Conservation (phyloP, 1,284 basidiomycete genomes). For the Takashimella koratensis region DNA sequence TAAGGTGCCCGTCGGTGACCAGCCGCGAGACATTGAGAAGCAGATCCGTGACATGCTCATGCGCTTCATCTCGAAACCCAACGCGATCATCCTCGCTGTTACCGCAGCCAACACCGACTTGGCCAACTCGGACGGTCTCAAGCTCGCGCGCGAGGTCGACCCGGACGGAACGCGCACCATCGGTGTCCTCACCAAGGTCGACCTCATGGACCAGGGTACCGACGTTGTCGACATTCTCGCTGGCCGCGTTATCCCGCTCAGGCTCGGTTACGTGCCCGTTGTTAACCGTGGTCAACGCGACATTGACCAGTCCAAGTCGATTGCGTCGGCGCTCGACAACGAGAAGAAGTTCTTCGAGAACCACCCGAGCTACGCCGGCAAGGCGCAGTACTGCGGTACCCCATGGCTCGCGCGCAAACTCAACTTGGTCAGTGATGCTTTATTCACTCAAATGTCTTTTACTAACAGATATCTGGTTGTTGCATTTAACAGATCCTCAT, state of each 20-base stretch:
- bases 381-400: constrained; percentile 94
- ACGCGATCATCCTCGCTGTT: constrained; percentile 80
- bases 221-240: constrained; percentile 98
- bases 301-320: constrained; percentile 83
- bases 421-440: constrained; percentile 66
- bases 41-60: constrained; percentile 96
- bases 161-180: constrained; percentile 93
- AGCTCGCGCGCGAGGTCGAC: constrained; percentile 93
- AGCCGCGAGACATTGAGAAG: constrained; percentile 95
- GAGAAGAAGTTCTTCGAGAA: constrained; percentile 92
- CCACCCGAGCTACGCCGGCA: constrained; percentile 86
- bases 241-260: constrained; percentile 87
- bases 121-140: constrained; percentile 96
- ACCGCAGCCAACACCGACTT: constrained; percentile 95
- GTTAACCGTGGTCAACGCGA: constrained; percentile 96
- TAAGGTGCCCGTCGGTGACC: constrained; percentile 92
- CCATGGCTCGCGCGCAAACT: constrained; percentile 96
- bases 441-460: constrained; percentile 2
- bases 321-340: constrained; percentile 76
- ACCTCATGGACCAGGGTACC: constrained; percentile 95
- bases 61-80: constrained; percentile 91
- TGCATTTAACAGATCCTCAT: constrained; percentile 82
- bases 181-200: constrained; percentile 96
- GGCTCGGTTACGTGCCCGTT: constrained; percentile 94
- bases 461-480: constrained; percentile 70